Conservation (phyloP, 495 filamentous ascomycete species). For the Podospora pseudoanserina region DNA sequence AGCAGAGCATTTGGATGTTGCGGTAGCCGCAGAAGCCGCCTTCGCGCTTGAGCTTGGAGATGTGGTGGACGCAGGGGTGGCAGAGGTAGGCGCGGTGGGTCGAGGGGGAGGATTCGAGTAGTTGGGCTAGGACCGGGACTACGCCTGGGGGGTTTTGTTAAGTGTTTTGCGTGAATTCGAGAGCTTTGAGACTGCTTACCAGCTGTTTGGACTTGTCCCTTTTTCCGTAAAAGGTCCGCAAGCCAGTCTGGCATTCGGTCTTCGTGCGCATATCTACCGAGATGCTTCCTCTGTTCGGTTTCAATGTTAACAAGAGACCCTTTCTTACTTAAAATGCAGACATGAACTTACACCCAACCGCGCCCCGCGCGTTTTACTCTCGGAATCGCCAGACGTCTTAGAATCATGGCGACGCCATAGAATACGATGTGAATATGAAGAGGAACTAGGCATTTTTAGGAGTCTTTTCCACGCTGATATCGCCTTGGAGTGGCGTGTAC, state of each 20-base stretch:
- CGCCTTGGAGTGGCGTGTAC: conserved; percentile 23
- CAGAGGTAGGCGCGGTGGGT: conserved; percentile 75
- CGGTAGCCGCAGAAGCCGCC: conserved; percentile 95
- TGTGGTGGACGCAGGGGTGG: conserved; percentile 68
- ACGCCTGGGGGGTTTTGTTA: conserved; percentile 41
- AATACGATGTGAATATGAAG: conserved; percentile 13
- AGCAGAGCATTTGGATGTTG: conserved; percentile 92
- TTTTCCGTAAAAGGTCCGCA: conserved; percentile 60
- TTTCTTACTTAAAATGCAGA: neutral
- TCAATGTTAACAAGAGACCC: neutral
- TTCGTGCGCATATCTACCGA: conserved; percentile 85
- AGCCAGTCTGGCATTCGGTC: conserved; percentile 85
- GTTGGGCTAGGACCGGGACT: conserved; percentile 66
- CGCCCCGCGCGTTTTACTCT: conserved; percentile 20
- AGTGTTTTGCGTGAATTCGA: neutral
- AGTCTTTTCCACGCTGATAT: conserved; percentile 28
- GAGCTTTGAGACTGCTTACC: conserved; percentile 35
- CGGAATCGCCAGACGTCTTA: neutral
- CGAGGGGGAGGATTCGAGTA: conserved; percentile 63
- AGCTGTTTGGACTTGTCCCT: conserved; percentile 56
- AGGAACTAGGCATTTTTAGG: conserved; percentile 24
- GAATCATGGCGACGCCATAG: conserved; percentile 10
- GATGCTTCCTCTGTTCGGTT: conserved; percentile 50
- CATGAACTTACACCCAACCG: conserved; percentile 29
- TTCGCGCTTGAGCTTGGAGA: conserved; percentile 75